phyloP scores from a whole-genome alignment of 768 basidiomycete genomes.

The Lactifluus echinatus region DNA sequence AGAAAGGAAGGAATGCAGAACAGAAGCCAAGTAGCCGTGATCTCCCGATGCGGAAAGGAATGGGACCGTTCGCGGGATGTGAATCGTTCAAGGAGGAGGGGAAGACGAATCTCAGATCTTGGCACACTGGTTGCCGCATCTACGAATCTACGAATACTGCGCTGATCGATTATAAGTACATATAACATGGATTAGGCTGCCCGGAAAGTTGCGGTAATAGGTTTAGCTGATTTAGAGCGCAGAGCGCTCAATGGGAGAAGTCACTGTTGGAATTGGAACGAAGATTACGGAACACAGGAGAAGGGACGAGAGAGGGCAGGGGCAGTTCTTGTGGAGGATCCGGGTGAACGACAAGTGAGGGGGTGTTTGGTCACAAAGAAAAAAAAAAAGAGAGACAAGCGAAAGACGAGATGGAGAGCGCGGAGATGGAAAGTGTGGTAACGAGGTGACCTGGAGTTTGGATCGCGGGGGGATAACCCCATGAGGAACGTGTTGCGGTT shows the following conservation, averaged over 20 bases:
- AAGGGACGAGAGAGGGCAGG: constrained; percentile 14
- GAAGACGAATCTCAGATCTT: constrained; percentile 14
- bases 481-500: constrained; percentile 17
- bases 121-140: constrained; percentile 15
- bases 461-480: constrained; percentile 17
- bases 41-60: constrained; percentile 13
- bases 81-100: constrained; percentile 10
- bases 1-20: neutral
- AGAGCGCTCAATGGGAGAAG: constrained; percentile 15
- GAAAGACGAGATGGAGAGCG: constrained; percentile 13
- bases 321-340: constrained; percentile 15
- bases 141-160: constrained; percentile 14
- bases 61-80: constrained; percentile 19
- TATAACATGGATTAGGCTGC: constrained; percentile 15
- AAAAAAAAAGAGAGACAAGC: constrained; percentile 15
- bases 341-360: constrained; percentile 14
- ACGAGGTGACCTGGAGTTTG: constrained; percentile 21
- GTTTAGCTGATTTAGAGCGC: constrained; percentile 20
- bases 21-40: constrained; percentile 16
- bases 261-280: constrained; percentile 9
- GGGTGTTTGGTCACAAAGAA: constrained; percentile 15
- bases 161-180: constrained; percentile 16
- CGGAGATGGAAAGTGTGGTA: constrained; percentile 19
- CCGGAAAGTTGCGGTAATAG: constrained; percentile 18
- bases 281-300: constrained; percentile 19